A percentile compares a stretch with the other conserved stretches of the same genome.
These are phyloP conservation scores for Immersiella caudata DNA, from an alignment of 495 filamentous ascomycete genomes.

Conservation along the genomic window DNA sequence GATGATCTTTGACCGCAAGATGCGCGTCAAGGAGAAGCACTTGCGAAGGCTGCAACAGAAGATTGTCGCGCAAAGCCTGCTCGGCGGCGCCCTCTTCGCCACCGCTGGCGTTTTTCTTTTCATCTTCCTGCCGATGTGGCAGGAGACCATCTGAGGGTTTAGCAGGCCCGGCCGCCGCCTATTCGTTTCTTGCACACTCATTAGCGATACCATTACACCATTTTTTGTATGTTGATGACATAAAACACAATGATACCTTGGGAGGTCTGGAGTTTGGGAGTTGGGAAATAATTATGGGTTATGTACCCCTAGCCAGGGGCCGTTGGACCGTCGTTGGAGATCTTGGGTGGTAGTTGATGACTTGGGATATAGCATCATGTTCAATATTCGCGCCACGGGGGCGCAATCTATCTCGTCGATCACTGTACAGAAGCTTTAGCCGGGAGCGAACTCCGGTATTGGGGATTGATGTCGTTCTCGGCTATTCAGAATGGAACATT, in stretches of 20 bases:
- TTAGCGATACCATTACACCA: conserved; percentile 1
- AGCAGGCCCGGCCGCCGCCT: neutral
- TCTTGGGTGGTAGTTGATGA: neutral
- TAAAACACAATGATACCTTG: conserved; percentile 14
- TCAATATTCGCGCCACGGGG: neutral
- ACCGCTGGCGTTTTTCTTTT: conserved; percentile 39
- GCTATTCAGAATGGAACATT: conserved; percentile 30
- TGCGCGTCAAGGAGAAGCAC: conserved; percentile 45
- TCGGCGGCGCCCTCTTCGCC: conserved; percentile 42
- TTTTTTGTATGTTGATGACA: neutral
- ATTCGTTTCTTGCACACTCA: conserved; percentile 11
- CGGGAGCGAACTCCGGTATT: neutral
- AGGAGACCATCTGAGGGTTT: conserved; percentile 32
- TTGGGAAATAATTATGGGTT: conserved; percentile 2
- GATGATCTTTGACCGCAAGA: conserved; percentile 49
- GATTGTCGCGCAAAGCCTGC: conserved; percentile 46
- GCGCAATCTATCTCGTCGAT: neutral
- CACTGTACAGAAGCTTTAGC: neutral
- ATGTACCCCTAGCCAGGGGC: neutral
- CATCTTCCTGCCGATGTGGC: conserved; percentile 46
- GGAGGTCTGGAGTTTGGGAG: neutral
- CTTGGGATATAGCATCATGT: neutral
- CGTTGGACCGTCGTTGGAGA: neutral
- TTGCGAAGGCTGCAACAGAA: conserved; percentile 43
- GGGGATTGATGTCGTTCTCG: conserved; percentile 20